Evolutionary conservation across 495 filamentous ascomycete genomes (phyloP).

Genomic region (Apodospora peruviana): DNA sequence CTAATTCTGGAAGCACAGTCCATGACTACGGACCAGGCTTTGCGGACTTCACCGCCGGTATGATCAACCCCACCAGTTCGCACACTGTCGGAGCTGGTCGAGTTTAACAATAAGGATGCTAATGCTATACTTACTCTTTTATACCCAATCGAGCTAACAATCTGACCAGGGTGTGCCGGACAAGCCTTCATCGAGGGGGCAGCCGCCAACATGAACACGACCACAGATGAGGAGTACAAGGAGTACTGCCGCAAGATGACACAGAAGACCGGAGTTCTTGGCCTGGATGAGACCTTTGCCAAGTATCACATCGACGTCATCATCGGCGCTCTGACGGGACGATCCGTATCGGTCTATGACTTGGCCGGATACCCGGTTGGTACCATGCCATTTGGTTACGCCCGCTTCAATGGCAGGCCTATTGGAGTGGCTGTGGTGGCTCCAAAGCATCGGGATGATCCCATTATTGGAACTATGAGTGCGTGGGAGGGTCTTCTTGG

Average conservation of each 20-base stretch:
- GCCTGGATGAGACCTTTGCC: not conserved
- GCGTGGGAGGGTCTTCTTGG: not conserved
- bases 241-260: not conserved
- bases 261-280: not conserved
- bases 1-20: not conserved
- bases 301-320: not conserved
- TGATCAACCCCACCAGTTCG: not conserved
- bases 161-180: too few relatives aligned
- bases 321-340: not conserved
- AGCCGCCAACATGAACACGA: not conserved
- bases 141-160: too few relatives aligned
- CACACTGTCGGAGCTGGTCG: not conserved
- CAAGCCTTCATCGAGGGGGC: not conserved
- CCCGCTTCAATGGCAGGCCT: not conserved
- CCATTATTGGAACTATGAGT: not conserved
- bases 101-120: not conserved
- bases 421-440: not conserved
- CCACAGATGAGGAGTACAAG: not conserved
- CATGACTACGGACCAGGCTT: not conserved
- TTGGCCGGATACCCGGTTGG: not conserved
- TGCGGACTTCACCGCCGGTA: not conserved
- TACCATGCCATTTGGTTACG: not conserved
- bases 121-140: not conserved
- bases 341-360: not conserved
- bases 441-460: not conserved